A percentile compares a stretch with the other conserved stretches of the same genome.
These are phyloP conservation scores for Mortierella sp. DNA, from an alignment of 371 early-diverging fungal species.

Conservation along the genomic window DNA sequence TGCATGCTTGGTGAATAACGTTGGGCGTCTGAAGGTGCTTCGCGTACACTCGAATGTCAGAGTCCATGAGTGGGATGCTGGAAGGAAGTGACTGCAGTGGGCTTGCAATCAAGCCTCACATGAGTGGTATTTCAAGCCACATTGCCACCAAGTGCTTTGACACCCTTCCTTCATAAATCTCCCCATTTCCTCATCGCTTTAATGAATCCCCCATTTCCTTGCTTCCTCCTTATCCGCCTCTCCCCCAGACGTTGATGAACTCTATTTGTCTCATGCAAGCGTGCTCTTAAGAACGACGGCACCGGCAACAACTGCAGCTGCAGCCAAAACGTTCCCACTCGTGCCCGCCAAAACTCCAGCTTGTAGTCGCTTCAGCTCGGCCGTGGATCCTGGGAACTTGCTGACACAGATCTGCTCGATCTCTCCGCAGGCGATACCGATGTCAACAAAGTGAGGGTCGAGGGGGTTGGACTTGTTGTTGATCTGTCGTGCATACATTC, in stretches of 20 bases:
- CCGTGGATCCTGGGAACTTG: slow-evolving; percentile 45
- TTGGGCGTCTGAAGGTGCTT: slow-evolving; percentile 39
- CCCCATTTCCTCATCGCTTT: no score
- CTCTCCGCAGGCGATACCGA: slow-evolving; percentile 57
- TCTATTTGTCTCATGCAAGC: slow-evolving; percentile 17
- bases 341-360: slow-evolving; percentile 48
- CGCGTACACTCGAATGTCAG: slow-evolving; percentile 27
- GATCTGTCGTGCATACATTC: slow-evolving; percentile 71
- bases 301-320: slow-evolving; percentile 40
- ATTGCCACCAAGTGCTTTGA: slow-evolving; percentile 30
- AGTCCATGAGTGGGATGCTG: slow-evolving; percentile 19
- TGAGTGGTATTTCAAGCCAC: no score
- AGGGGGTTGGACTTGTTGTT: slow-evolving; percentile 72
- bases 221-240: no score
- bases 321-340: slow-evolving; percentile 23
- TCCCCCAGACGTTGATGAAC: no score
- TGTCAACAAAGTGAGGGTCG: slow-evolving; percentile 78
- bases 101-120: no score
- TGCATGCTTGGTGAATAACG: slow-evolving; percentile 42
- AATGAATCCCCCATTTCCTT: no score
- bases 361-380: slow-evolving; percentile 35
- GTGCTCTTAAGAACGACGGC: slow-evolving; percentile 33
- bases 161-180: no score
- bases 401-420: slow-evolving; percentile 43
- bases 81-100: no score